Evolutionary conservation across 1,284 basidiomycete genomes (phyloP), one percentile per base, ranked within the genome.

Genomic region (Trichosporon ovoides): DNA sequence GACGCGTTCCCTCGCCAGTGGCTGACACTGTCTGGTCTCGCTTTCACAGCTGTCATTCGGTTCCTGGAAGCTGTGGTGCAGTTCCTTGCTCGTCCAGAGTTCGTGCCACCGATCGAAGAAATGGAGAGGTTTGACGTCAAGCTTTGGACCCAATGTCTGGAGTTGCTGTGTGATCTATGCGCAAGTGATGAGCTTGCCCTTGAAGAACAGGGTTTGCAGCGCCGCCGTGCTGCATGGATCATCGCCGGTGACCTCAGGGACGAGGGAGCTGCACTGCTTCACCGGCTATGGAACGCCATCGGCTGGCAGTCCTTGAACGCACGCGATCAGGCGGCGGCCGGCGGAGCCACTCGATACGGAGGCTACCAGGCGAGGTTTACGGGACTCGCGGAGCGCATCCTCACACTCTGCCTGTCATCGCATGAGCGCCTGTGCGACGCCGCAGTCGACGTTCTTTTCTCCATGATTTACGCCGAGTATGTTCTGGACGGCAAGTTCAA

Each of bases 401-500:
- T 98, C 57, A 89, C 92, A 67, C 81, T 98, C 2, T 98, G 95
- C 72, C 80, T 98, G 49, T 96, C 92, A 60, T 91, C 94, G 68
- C 94, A 98, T 69, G 94, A 97, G 71, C 87, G 88, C 68, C 81
- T 97, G 52, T 86, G 94, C 62, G 89, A 85, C 67, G 89, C 89
- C 65, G 93, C 92, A 0, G 92, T 96, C 7, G 87, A 89, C 64
- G 93, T 98, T 52, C 82, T 98, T 20, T 95, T 89, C 76, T 90
- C 89, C 68, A 97, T 98, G 91, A 94, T 98, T 64, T 85, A 96
- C 54, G 90, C 92, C 6, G 92, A 97, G 72, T 89, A 88, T 71
- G 85, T 90, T 51, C 84, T 87, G 60, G 85, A 85, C 13, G 85
- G 84, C 20, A 85, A 89, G 72, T 91, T 92, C 68, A 86, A 88